phyloP scores from a whole-genome alignment of 139 green algal species.

The Chlorella sp. region DNA sequence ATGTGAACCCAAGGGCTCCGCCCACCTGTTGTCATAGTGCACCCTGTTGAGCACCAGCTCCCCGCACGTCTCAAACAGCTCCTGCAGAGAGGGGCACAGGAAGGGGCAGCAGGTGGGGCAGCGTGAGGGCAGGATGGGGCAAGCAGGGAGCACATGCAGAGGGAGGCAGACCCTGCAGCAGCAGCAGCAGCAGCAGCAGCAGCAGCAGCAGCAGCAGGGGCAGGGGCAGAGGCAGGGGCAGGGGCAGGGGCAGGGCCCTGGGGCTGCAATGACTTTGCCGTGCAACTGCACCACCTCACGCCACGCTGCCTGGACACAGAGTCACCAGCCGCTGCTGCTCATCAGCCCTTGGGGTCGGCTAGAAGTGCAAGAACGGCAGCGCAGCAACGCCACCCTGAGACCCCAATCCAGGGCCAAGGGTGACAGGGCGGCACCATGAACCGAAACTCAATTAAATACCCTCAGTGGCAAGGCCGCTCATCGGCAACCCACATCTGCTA shows the following conservation, averaged over 20 bases:
- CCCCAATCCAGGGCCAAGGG: no score
- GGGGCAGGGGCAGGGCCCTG: background rate
- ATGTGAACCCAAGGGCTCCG: no score
- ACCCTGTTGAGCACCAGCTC: conserved; percentile 46
- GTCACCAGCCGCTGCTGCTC: no score
- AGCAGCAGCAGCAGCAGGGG: no score
- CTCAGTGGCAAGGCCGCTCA: no score
- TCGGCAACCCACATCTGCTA: no score
- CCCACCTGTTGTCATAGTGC: conserved; percentile 58
- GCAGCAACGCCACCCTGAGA: no score
- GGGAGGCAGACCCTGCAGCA: background rate
- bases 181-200: background rate
- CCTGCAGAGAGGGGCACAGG: conserved; percentile 14
- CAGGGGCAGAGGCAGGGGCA: background rate
- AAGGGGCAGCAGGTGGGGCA: background rate
- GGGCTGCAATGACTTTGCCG: background rate
- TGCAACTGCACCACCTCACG: background rate
- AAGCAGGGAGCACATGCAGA: background rate
- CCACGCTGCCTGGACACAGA: background rate
- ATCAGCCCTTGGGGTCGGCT: no score
- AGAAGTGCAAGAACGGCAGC: no score
- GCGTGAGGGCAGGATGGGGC: background rate
- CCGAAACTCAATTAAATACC: no score
- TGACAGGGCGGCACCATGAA: no score
- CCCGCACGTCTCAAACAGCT: conserved; percentile 63